These are phyloP conservation scores for Casaregolazyma lundiana DNA, from an alignment of 1,139 yeast species.

Conservation along the genomic window DNA sequence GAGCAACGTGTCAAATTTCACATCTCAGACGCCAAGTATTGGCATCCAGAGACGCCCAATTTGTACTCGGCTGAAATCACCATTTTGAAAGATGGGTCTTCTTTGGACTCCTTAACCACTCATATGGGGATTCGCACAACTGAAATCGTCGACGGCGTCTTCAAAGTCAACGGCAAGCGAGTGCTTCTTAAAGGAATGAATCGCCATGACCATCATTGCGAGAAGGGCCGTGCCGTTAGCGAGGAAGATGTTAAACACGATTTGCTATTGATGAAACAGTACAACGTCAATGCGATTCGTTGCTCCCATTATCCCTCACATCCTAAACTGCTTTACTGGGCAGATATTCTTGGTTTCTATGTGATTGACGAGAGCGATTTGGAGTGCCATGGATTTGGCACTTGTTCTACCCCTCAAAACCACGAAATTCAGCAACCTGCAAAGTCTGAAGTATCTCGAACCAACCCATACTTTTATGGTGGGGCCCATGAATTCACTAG, in stretches of 20 bases:
- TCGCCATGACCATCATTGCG: constrained; percentile 36
- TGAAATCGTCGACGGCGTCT: constrained; percentile 28
- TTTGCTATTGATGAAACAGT: constrained; percentile 33
- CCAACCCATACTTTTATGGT: constrained; percentile 14
- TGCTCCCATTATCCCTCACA: constrained; percentile 36
- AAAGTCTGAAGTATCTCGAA: constrained; percentile 8
- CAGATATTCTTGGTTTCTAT: constrained; percentile 33
- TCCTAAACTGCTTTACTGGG: constrained; percentile 21
- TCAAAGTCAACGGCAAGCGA: constrained; percentile 32
- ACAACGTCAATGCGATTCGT: constrained; percentile 36
- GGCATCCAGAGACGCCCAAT: constrained; percentile 37
- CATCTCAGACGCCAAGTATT: constrained; percentile 22
- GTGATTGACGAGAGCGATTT: constrained; percentile 38
- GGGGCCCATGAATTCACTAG: constrained; percentile 25
- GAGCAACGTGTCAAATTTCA: not conserved
- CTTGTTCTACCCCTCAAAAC: constrained; percentile 3
- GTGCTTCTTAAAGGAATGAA: constrained; percentile 34
- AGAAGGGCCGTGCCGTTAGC: constrained; percentile 35
- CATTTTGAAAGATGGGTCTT: constrained; percentile 11
- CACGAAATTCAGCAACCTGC: constrained; percentile 5
- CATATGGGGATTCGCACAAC: constrained; percentile 32
- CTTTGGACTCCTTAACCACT: constrained; percentile 22
- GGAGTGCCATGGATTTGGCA: constrained; percentile 36
- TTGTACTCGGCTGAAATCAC: constrained; percentile 27
- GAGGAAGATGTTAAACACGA: constrained; percentile 31